phyloP scores from a whole-genome alignment of 129 eudicot genomes.

The Artemisia argyi region DNA sequence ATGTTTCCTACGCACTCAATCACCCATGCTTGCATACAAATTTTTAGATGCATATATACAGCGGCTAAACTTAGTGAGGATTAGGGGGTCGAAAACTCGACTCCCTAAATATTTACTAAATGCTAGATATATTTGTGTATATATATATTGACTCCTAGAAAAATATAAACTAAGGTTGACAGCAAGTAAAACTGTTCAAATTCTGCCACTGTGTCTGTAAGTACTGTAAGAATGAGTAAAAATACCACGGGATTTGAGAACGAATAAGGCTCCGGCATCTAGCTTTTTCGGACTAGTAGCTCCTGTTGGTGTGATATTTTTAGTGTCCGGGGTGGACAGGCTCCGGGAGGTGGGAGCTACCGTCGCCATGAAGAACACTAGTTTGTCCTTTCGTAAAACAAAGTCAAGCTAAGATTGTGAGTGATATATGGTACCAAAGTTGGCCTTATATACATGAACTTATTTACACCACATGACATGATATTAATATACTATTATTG shows the following conservation, averaged over 20 bases:
- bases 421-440: slow-evolving; percentile 23
- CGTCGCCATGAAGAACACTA: slow-evolving; percentile 26
- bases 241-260: slow-evolving; percentile 70
- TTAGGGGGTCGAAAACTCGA: too few species aligned
- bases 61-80: too few species aligned
- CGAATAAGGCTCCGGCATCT: slow-evolving; percentile 77
- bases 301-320: slow-evolving; percentile 5
- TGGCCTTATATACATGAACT: neutral
- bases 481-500: neutral
- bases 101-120: too few species aligned
- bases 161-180: too few species aligned
- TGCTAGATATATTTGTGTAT: too few species aligned
- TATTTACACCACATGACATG: neutral
- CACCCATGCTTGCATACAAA: too few species aligned
- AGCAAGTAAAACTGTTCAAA: too few species aligned
- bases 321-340: slow-evolving; percentile 16
- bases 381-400: slow-evolving; percentile 14
- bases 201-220: too few species aligned
- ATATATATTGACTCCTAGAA: too few species aligned
- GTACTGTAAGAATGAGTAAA: neutral
- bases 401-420: slow-evolving; percentile 21
- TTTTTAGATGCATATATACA: too few species aligned
- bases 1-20: too few species aligned
- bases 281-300: slow-evolving; percentile 36
- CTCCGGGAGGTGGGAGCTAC: slow-evolving; percentile 29